Base-by-base conservation (phyloP, 257 asterid genomes). In the Knoxia roxburghii region DNA sequence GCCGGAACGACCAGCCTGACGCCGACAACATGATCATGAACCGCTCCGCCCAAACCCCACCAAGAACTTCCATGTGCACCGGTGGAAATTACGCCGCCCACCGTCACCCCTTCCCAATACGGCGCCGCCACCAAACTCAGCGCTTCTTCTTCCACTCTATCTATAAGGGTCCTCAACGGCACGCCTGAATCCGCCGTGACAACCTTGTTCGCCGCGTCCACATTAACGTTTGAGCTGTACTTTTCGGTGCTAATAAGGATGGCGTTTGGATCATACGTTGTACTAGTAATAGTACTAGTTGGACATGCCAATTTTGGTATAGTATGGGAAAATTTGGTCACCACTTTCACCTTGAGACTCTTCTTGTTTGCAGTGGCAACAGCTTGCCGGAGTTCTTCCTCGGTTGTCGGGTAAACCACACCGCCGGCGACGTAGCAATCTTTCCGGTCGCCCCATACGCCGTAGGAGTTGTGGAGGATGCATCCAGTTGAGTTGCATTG, bases 31-130 rank as follows among this genome's bases (percentile, higher is more conserved):
- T 87, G 96, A 66, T 91, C 96, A 64, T 91, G 98, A 11, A 91
- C 77, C 4, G 98, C 86, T 18, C 95, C 96, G 15, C 98, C 98
- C 12, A 57, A 75, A 8, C 95, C 98, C 90, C 92, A 51, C 98
- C 96, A 91, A 63, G 98, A 89, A 82, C 96, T 91, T 18, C 98
- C 98, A 82, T 91, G 96, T 0, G 98, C 86, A 35, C 90, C 96
- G 18, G 95, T 89, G 77, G 91, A 85, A 23, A 87, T 81, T 50
- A 77, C 24, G 30, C 97, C 98, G 12, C 80, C 95, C 10, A 89
- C 88, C 54, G 90, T 89, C 0, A 85, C 95, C 9, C 98, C 96
- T 70, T 89, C 96, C 96, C 96, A 91, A 48, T 89, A 91, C 9
- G 97, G 87, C 37, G 96, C 73, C 1, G 93, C 93, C 86, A 68